These are phyloP conservation scores for Pinus albicaulis DNA, from an alignment of 75 land plant genomes.

Conservation along the genomic window DNA sequence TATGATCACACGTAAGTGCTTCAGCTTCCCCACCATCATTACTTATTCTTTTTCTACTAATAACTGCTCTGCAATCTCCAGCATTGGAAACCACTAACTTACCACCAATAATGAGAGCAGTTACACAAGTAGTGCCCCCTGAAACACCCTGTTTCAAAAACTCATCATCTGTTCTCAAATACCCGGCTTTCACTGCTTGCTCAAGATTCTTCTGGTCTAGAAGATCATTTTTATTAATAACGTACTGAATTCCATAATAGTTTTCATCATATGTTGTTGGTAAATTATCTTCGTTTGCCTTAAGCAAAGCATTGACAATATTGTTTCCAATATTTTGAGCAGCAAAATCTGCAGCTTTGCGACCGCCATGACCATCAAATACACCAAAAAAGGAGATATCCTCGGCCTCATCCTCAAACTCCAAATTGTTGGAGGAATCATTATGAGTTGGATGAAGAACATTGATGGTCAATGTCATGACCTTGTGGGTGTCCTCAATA, in stretches of 20 bases:
- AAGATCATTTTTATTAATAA: too few relatives aligned
- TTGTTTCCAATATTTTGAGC: conserved; percentile 49
- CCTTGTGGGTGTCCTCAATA: conserved; percentile 39
- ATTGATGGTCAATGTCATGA: not conserved
- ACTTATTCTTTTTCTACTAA: conserved; percentile 20
- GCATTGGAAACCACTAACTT: conserved; percentile 39
- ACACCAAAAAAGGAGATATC: conserved; percentile 56
- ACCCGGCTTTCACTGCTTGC: too few relatives aligned
- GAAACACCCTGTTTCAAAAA: too few relatives aligned
- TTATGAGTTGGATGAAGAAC: not conserved
- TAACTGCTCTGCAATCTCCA: conserved; percentile 60
- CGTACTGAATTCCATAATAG: too few relatives aligned
- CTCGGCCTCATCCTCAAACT: too few relatives aligned
- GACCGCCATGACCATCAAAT: conserved; percentile 94
- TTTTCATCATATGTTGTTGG: conserved; percentile 13
- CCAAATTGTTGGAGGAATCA: conserved; percentile 24
- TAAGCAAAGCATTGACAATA: conserved; percentile 33
- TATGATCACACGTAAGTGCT: conserved; percentile 52
- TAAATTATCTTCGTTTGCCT: conserved; percentile 17
- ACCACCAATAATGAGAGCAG: conserved; percentile 45
- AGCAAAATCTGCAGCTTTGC: conserved; percentile 69
- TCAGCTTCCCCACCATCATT: conserved; percentile 43
- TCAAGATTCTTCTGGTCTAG: too few relatives aligned
- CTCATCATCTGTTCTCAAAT: too few relatives aligned
- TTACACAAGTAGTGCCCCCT: conserved; percentile 48